Evolutionary conservation across 257 asterid species (phyloP).

Genomic region (Nicotiana sylvestris): DNA sequence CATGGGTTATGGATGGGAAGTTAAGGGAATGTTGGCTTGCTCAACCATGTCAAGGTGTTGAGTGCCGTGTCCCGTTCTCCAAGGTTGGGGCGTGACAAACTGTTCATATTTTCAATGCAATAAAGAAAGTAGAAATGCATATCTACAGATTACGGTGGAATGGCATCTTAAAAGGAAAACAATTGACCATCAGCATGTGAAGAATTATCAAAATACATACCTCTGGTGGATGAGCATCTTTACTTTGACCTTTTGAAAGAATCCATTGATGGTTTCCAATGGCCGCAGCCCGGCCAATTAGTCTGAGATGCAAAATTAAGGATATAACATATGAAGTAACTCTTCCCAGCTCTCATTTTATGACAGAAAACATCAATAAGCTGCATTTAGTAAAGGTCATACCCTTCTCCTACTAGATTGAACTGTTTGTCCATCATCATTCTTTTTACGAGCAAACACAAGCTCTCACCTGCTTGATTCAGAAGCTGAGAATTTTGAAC

Average conservation of each 20-base stretch:
- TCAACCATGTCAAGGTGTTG: no score
- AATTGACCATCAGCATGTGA: background rate
- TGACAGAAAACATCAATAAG: background rate
- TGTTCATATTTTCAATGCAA: background rate
- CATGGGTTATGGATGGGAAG: no score
- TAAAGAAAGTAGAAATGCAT: background rate
- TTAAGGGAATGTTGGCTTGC: no score
- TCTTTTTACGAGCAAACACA: constrained; percentile 67
- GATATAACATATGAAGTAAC: background rate
- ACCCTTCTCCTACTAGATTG: constrained; percentile 88
- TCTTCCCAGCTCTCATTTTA: background rate
- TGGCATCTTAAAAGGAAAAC: background rate
- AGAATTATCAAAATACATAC: constrained; percentile 28
- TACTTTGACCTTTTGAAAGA: constrained; percentile 36
- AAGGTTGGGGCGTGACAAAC: background rate
- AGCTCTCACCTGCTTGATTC: constrained; percentile 36
- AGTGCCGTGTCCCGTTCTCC: no score
- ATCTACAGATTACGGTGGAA: background rate
- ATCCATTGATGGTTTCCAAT: constrained; percentile 83
- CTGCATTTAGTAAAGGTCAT: constrained; percentile 6
- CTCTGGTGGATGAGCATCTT: constrained; percentile 70
- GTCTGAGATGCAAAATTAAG: constrained; percentile 38
- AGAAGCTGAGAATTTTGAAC: constrained; percentile 27
- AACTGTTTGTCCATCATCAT: constrained; percentile 85
- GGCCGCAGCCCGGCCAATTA: constrained; percentile 82